Base-by-base conservation (phyloP, 1,139 yeast species). In the Scheffersomyces quercinus region DNA sequence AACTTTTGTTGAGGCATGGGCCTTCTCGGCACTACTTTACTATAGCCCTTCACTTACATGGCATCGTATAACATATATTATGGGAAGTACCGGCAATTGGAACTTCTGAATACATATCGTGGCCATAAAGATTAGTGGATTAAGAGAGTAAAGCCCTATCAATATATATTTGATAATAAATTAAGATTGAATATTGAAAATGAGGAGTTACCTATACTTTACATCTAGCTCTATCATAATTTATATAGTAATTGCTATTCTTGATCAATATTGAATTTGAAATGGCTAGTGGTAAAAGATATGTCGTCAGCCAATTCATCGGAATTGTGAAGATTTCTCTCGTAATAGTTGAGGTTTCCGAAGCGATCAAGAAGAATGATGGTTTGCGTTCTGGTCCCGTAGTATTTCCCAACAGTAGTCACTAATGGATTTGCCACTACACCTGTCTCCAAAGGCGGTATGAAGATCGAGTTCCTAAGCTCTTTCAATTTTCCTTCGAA, bases 351-450 rank as follows among this genome's bases (percentile, higher is more conserved):
- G 37, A 75, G 53, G 13, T 49, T 46, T 2, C 86, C 85, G 5
- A 61, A 44, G 32, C 70, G 73, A 52, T 77, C 79, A 9, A 88
- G 73, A 15, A 89, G 58, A 5, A 91, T 73, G 1, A 90, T 79
- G 0, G 96, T 89, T 58, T 90, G 97, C 0, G 97, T 88, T 42
- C 98, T 68, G 0, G 99, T 93, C 0, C 97, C 98, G 56, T 91
- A 93, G 54, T 73, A 81, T 26, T 67, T 64, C 0, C 88, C 87
- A 24, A 59, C 51, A 2, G 62, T 56, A 2, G 30, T 32, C 20
- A 28, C 35, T 4, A 36, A 28, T 10, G 45, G 45, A 35, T 51
- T 42, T 15, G 46, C 52, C 3, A 36, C 13, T 29, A 50, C 35
- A 9, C 47, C 49, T 5, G 70, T 60, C 29, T 62, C 57, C 35